Evolutionary conservation across 164 flowering plant species (phyloP).

Genomic region (Santalum album): DNA sequence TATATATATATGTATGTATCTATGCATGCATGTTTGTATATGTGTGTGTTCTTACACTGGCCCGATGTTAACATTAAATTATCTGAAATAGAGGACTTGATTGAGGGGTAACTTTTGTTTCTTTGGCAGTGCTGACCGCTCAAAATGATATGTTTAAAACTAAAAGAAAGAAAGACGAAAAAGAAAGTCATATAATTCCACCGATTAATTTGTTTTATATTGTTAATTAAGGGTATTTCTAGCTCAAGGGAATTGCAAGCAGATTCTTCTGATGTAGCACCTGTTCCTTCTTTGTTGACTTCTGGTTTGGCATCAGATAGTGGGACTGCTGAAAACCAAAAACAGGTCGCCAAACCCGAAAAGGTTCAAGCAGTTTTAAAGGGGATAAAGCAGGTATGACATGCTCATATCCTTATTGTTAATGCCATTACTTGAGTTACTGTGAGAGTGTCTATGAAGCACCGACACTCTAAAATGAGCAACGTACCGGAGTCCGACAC

Average conservation of each 20-base stretch:
- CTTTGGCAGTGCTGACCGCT: too few relatives aligned
- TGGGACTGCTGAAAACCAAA: slow-evolving; percentile 45
- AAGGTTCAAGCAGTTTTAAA: slow-evolving; percentile 81
- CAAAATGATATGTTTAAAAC: too few relatives aligned
- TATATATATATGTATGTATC: too few relatives aligned
- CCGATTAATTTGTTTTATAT: background rate
- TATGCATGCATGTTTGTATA: too few relatives aligned
- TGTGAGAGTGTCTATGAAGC: background rate
- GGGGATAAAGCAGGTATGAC: slow-evolving; percentile 66
- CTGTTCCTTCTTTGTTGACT: slow-evolving; percentile 59
- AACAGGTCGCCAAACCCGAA: slow-evolving; percentile 43
- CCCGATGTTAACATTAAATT: too few relatives aligned
- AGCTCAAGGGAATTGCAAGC: slow-evolving; percentile 56
- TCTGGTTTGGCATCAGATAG: slow-evolving; percentile 31
- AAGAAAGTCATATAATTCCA: too few relatives aligned
- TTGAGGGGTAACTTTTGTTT: too few relatives aligned
- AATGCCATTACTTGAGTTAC: background rate
- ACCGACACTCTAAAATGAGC: too few relatives aligned
- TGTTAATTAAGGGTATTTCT: slow-evolving; percentile 55
- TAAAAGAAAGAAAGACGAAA: too few relatives aligned
- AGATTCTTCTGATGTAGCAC: slow-evolving; percentile 38
- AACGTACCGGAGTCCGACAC: too few relatives aligned
- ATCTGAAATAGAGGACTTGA: too few relatives aligned
- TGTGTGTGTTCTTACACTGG: too few relatives aligned
- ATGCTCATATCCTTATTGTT: background rate